Conservation (phyloP, 768 basidiomycete species). For the Exsudoporus frostii region DNA sequence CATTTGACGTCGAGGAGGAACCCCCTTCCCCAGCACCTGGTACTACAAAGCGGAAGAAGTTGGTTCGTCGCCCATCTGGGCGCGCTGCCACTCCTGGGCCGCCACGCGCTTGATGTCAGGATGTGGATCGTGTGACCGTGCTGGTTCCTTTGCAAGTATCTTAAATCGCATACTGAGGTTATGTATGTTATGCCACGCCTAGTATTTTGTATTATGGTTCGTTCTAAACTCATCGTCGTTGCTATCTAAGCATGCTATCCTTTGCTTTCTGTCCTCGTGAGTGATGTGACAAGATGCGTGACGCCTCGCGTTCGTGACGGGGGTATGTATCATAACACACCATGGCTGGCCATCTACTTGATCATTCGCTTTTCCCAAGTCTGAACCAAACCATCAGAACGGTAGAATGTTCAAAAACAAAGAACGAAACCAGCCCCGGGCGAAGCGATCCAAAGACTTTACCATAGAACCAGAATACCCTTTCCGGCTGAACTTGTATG, state of each 20-base stretch:
- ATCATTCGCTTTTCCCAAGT: neutral
- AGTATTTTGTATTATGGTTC: slow-evolving; percentile 25
- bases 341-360: neutral
- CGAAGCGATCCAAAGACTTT: slow-evolving; percentile 1
- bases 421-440: slow-evolving; percentile 1
- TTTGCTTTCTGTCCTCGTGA: neutral
- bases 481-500: slow-evolving; percentile 77
- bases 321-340: neutral
- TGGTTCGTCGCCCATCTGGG: slow-evolving; percentile 31
- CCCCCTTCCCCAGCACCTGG: slow-evolving; percentile 39
- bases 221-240: slow-evolving; percentile 6
- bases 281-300: slow-evolving; percentile 24
- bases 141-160: slow-evolving; percentile 17
- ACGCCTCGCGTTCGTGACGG: slow-evolving; percentile 24
- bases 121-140: neutral
- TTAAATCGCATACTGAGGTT: slow-evolving; percentile 19
- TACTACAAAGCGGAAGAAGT: slow-evolving; percentile 19
- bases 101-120: slow-evolving; percentile 15
- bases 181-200: slow-evolving; percentile 31
- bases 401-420: slow-evolving; percentile 22
- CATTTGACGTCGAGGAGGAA: slow-evolving; percentile 60
- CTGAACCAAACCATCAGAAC: neutral
- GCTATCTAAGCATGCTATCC: slow-evolving; percentile 16
- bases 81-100: slow-evolving; percentile 26
- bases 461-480: slow-evolving; percentile 47